Evolutionary conservation across 805 yeast genomes (phyloP).

Genomic region (Ogataea paraovalis): DNA sequence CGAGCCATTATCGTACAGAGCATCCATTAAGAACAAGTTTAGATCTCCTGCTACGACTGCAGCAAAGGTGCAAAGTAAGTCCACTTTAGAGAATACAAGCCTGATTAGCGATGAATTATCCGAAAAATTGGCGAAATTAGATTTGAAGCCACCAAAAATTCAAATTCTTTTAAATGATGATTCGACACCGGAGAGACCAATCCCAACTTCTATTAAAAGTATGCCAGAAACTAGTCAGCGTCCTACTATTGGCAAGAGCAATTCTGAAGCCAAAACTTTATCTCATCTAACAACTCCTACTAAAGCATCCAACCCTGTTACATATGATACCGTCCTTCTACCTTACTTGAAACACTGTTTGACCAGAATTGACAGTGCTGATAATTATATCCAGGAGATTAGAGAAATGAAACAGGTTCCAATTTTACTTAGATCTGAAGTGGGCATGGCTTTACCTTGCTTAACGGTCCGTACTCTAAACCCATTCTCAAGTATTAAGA

Average conservation of each 20-base stretch:
- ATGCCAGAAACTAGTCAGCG: slow-evolving; percentile 27
- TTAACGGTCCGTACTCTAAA: slow-evolving; percentile 86
- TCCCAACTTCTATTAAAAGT: slow-evolving; percentile 21
- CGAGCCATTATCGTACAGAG: slow-evolving; percentile 69
- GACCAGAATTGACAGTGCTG: slow-evolving; percentile 56
- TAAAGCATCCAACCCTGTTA: slow-evolving; percentile 3
- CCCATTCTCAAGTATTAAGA: slow-evolving; percentile 51
- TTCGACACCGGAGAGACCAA: slow-evolving; percentile 6
- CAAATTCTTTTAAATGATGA: slow-evolving; percentile 22
- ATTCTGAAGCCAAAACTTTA: slow-evolving; percentile 5
- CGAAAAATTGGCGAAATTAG: slow-evolving; percentile 46
- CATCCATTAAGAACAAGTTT: slow-evolving; percentile 72
- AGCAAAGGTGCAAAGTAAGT: slow-evolving; percentile 51
- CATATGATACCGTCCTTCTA: slow-evolving; percentile 39
- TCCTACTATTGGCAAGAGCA: slow-evolving; percentile 7
- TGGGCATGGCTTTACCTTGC: slow-evolving; percentile 95
- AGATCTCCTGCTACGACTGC: slow-evolving; percentile 70
- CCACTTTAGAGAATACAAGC: slow-evolving; percentile 28
- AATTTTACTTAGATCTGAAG: slow-evolving; percentile 80
- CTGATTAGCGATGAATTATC: slow-evolving; percentile 40
- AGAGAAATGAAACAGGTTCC: slow-evolving; percentile 77
- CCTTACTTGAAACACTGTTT: slow-evolving; percentile 55
- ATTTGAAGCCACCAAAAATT: slow-evolving; percentile 45
- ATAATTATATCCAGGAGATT: slow-evolving; percentile 71
- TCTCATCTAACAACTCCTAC: slow-evolving; percentile 7